Conservation (phyloP, 2,329 filamentous ascomycete genomes). For the Xylariales sp. region DNA sequence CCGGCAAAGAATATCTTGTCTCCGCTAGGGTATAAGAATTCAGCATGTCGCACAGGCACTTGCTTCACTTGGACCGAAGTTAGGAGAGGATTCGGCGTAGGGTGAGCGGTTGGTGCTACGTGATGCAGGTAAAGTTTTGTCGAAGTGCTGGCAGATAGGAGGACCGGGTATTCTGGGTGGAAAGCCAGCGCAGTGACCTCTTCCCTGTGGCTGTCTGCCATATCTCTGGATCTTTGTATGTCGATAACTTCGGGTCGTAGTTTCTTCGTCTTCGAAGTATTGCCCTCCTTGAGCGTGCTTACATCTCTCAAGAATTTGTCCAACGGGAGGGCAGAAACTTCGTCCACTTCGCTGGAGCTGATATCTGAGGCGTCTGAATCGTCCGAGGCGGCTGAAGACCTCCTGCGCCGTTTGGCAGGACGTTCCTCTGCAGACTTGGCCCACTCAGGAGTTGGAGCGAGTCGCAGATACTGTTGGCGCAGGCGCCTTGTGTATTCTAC, state of each 20-base stretch:
- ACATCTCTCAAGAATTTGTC: conserved; percentile 76
- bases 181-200: conserved; percentile 81
- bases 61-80: conserved; percentile 84
- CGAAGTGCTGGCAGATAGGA: conserved; percentile 83
- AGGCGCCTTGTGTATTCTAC: conserved; percentile 79
- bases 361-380: conserved; percentile 23
- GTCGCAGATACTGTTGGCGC: conserved; percentile 67
- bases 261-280: conserved; percentile 58
- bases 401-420: conserved; percentile 44
- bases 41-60: conserved; percentile 78
- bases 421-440: conserved; percentile 46
- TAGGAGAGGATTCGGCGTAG: conserved; percentile 80
- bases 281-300: conserved; percentile 56
- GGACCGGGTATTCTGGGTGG: conserved; percentile 82
- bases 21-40: conserved; percentile 69
- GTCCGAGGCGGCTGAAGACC: conserved; percentile 44
- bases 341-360: conserved; percentile 18
- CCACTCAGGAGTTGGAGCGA: conserved; percentile 60
- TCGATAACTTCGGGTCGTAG: conserved; percentile 84
- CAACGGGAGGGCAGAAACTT: conserved; percentile 69
- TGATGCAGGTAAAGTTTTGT: conserved; percentile 88
- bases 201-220: conserved; percentile 72
- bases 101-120: conserved; percentile 69
- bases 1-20: conserved; percentile 85
- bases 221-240: conserved; percentile 84